Conservation (phyloP, 768 basidiomycete species). For the Pleurotus cornucopiae region DNA sequence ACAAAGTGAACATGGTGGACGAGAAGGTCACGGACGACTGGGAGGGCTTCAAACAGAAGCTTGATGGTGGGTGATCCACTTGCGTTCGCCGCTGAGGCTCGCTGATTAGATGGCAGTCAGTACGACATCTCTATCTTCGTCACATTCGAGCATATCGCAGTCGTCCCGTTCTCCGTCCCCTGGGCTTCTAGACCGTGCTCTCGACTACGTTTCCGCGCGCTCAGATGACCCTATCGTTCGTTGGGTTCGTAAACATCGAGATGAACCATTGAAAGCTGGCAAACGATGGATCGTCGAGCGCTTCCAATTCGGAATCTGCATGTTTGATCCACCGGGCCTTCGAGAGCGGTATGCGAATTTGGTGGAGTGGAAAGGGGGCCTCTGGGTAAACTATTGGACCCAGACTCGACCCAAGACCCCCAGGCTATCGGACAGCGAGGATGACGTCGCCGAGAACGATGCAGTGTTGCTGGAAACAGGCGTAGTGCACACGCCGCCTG, state of each 20-base stretch:
- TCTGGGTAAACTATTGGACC: constrained; percentile 65
- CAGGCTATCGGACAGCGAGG: constrained; percentile 10
- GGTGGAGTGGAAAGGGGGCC: constrained; percentile 43
- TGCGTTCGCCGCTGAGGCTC: background rate
- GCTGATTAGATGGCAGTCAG: background rate
- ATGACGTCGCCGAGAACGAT: constrained; percentile 12
- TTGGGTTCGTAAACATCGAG: constrained; percentile 50
- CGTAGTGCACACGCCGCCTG: constrained; percentile 6
- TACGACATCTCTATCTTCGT: constrained; percentile 13
- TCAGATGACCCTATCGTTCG: constrained; percentile 39
- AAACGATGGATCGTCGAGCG: constrained; percentile 50
- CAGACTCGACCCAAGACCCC: constrained; percentile 27
- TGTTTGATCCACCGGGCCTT: constrained; percentile 53
- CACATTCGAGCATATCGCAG: constrained; percentile 1
- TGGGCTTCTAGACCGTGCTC: constrained; percentile 29
- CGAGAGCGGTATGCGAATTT: constrained; percentile 44
- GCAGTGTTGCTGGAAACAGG: constrained; percentile 19
- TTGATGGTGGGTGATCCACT: constrained; percentile 16
- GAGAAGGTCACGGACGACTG: constrained; percentile 43
- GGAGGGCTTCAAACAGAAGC: constrained; percentile 38
- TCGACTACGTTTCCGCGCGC: constrained; percentile 34
- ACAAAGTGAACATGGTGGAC: constrained; percentile 40
- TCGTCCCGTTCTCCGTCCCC: constrained; percentile 15
- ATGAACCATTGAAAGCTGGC: constrained; percentile 44
- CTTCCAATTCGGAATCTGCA: constrained; percentile 54